phyloP scores from a whole-genome alignment of 495 filamentous ascomycete genomes.

The Rhypophila decipiens region DNA sequence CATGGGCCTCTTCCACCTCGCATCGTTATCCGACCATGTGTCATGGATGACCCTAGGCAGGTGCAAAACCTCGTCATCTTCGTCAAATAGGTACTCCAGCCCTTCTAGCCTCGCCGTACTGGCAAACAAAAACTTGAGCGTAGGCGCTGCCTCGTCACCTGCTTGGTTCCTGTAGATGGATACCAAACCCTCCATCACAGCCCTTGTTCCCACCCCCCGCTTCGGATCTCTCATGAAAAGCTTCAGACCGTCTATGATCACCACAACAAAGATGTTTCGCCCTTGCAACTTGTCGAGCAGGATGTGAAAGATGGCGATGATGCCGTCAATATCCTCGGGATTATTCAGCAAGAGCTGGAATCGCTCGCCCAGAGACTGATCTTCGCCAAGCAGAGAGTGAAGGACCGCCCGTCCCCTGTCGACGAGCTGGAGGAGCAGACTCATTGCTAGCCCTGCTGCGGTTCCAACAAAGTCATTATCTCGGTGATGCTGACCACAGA shows the following conservation, averaged over 20 bases:
- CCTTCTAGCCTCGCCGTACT: slow-evolving; percentile 3
- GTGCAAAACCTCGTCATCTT: slow-evolving; percentile 7
- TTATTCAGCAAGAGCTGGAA: not conserved
- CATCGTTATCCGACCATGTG: too few species aligned
- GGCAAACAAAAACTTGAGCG: slow-evolving; percentile 8
- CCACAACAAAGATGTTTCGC: slow-evolving; percentile 4
- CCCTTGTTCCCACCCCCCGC: slow-evolving; percentile 1
- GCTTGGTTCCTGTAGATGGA: not conserved
- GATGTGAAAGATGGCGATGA: slow-evolving; percentile 3
- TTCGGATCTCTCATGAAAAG: slow-evolving; percentile 1
- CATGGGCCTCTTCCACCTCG: too few species aligned
- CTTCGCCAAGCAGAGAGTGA: too few species aligned
- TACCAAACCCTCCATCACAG: not conserved
- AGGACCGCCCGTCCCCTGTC: not conserved
- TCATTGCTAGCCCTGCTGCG: slow-evolving; percentile 6
- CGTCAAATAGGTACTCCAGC: slow-evolving; percentile 6
- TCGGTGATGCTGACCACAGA: slow-evolving; percentile 11
- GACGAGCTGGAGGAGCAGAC: slow-evolving; percentile 10
- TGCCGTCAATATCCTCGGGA: not conserved
- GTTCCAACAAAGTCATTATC: too few species aligned
- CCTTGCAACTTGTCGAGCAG: slow-evolving; percentile 2
- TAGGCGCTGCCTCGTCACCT: not conserved
- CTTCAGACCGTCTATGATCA: slow-evolving; percentile 8
- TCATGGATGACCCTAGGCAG: too few species aligned
- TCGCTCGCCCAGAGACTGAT: too few species aligned